Evolutionary conservation across 805 yeast genomes (phyloP), one percentile per base, ranked within the genome.

Genomic region (Ogataea saltuana): DNA sequence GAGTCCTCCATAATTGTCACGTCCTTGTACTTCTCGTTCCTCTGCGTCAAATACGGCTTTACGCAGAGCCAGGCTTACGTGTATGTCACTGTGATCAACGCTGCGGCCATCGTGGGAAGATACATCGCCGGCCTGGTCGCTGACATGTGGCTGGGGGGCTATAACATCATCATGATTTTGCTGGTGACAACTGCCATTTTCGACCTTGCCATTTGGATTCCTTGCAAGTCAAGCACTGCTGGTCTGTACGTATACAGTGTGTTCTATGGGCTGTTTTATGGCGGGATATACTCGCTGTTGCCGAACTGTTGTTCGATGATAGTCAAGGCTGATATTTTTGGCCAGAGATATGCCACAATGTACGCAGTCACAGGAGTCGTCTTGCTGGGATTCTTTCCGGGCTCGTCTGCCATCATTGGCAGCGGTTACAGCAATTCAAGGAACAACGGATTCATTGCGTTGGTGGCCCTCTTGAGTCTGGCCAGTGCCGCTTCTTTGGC

Each of bases 251-350:
- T 68, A 0, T 82, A 77, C 58, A 62, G 81, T 4, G 74, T 68
- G 0, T 32, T 70, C 4, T 74, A 71, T 52, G 86, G 86, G 0
- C 72, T 79, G 43, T 71, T 74, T 50, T 69, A 76, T 28, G 77
- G 84, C 3, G 72, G 83, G 19, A 75, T 80, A n/a, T 65, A 81
- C 34, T 73, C 85, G 2, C 59, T 82, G 42, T 71, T 80, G 0
- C 85, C 88, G 0, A 83, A 74, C 5, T 80, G 86, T 42, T 70
- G 80, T 29, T 74, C 82, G 0, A 72, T 73, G 46, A 74, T 83
- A 19, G 74, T 80, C 23, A 73, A 71, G 11, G 76, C 78, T 1
- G 70, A 72, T 46, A 74, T 77, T 39, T 83, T 82, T 54, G 88
- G 88, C 13, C 76, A 75, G 45, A 63, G 81, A 16, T 83, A 78